Evolutionary conservation across 306 rosid genomes (phyloP).

Genomic region (Pachyrhizus erosus): DNA sequence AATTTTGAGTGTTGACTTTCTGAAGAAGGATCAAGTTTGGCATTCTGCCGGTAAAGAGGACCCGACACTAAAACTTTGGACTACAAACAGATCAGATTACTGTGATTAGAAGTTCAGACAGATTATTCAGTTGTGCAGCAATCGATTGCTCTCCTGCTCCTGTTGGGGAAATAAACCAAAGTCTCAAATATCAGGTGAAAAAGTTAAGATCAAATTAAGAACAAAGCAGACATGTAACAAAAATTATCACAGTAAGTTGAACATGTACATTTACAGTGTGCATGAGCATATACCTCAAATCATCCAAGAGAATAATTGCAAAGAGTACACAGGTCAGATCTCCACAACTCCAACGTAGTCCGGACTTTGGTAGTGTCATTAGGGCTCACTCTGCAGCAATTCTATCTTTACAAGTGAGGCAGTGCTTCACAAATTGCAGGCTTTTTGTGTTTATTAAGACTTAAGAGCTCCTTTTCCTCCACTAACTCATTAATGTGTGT

Average conservation of each 20-base stretch:
- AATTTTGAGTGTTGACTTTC: neutral
- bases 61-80: neutral
- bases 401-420: constrained; percentile 31
- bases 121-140: neutral
- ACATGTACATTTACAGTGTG: neutral
- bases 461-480: neutral
- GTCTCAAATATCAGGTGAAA: neutral
- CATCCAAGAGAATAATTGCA: neutral
- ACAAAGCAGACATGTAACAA: neutral
- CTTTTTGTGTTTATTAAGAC: constrained; percentile 13
- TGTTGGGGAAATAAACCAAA: neutral
- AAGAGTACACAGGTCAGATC: neutral
- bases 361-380: neutral
- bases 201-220: neutral
- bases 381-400: constrained; percentile 14
- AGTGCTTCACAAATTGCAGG: neutral
- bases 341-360: neutral
- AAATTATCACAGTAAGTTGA: neutral
- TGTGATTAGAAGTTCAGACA: neutral
- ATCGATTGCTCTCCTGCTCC: neutral
- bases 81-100: neutral
- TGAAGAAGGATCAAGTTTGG: neutral
- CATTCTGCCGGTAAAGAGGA: neutral
- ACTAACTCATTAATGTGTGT: neutral
- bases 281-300: constrained; percentile 30